These are phyloP conservation scores for Talaromyces sp. DNA, from an alignment of 2,329 filamentous ascomycete species.

Conservation along the genomic window DNA sequence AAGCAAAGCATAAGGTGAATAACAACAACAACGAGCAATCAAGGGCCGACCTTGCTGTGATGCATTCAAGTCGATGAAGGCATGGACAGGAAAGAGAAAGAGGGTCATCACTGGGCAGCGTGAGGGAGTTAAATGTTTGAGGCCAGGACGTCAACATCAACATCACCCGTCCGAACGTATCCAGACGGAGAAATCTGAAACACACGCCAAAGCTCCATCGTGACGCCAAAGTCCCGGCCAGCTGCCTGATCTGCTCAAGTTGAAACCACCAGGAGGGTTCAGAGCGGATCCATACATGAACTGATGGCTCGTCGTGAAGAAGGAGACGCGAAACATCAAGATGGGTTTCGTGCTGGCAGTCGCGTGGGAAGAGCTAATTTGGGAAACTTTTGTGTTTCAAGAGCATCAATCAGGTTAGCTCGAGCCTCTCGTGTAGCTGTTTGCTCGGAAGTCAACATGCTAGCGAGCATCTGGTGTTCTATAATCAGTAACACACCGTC, in stretches of 20 bases:
- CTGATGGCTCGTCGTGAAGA: constrained; percentile 11
- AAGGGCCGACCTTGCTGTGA: neutral
- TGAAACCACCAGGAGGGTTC: constrained; percentile 14
- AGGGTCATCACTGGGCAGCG: constrained; percentile 21
- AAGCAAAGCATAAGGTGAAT: constrained; percentile 14
- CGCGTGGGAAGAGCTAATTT: constrained; percentile 38
- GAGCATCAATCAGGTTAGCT: constrained; percentile 11
- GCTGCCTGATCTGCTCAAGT: constrained; percentile 18
- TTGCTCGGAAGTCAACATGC: neutral
- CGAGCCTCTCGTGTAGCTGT: constrained; percentile 6
- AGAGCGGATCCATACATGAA: constrained; percentile 22
- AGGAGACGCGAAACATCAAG: constrained; percentile 8
- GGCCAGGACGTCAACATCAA: constrained; percentile 18
- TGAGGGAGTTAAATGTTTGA: constrained; percentile 37
- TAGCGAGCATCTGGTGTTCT: constrained; percentile 17
- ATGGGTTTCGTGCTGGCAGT: constrained; percentile 17
- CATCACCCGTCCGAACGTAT: constrained; percentile 19
- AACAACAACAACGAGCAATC: neutral
- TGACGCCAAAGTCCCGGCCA: constrained; percentile 20
- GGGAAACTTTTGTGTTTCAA: constrained; percentile 25
- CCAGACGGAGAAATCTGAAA: constrained; percentile 34
- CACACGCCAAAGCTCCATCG: constrained; percentile 30
- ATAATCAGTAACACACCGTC: constrained; percentile 19
- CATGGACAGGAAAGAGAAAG: constrained; percentile 6
- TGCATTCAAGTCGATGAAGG: neutral